Evolutionary conservation across 805 yeast species (phyloP).

Genomic region (Wickerhamomyces hampshirensis): DNA sequence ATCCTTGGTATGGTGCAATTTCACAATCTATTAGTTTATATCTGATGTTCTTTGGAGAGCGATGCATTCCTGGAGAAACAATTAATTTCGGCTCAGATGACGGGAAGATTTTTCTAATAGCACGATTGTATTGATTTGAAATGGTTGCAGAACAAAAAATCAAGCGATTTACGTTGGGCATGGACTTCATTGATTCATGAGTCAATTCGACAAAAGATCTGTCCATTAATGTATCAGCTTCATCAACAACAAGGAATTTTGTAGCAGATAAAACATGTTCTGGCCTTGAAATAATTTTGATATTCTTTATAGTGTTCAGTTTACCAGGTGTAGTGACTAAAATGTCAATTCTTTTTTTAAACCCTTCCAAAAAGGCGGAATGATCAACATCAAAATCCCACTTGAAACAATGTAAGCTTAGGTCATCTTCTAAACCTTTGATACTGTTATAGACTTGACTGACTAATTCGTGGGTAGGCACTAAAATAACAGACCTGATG

Average conservation of each 20-base stretch:
- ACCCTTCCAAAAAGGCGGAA: conserved; percentile 42
- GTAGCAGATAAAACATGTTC: conserved; percentile 41
- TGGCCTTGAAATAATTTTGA: conserved; percentile 31
- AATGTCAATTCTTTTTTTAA: conserved; percentile 61
- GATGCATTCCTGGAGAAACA: conserved; percentile 70
- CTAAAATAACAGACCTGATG: conserved; percentile 67
- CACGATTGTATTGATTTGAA: conserved; percentile 67
- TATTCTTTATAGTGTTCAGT: conserved; percentile 35
- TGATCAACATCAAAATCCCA: conserved; percentile 64
- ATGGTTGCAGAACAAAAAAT: conserved; percentile 89
- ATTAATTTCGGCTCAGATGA: conserved; percentile 56
- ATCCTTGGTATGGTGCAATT: conserved; percentile 75
- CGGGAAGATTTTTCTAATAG: conserved; percentile 59
- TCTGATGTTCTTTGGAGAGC: conserved; percentile 71
- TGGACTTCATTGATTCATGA: conserved; percentile 42
- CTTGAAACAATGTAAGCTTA: conserved; percentile 45
- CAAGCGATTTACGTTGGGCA: conserved; percentile 54
- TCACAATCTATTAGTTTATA: conserved; percentile 74
- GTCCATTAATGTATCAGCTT: conserved; percentile 91
- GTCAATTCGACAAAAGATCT: conserved; percentile 71
- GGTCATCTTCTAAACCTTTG: conserved; percentile 25
- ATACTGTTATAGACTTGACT: conserved; percentile 61
- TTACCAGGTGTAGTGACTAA: conserved; percentile 85
- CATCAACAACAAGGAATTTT: conserved; percentile 73
- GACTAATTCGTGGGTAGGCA: conserved; percentile 88